Percentiles rank a stretch among this genome's conserved stretches.
phyloP scores from a whole-genome alignment of 495 filamentous ascomycete genomes.

The Hypoxylon trugodes region DNA sequence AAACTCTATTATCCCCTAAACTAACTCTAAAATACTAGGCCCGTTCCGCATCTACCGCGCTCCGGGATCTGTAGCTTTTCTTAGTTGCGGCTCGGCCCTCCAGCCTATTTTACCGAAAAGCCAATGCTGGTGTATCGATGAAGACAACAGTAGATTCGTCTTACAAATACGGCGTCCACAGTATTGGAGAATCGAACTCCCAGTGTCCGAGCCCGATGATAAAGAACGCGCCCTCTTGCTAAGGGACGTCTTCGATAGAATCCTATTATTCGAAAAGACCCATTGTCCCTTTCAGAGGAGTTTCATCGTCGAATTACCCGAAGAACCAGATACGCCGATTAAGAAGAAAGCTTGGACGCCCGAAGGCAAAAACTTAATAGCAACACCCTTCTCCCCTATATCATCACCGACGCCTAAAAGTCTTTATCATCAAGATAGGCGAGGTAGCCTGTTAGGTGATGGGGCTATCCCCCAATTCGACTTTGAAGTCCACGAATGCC shows the following conservation, averaged over 20 bases:
- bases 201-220: slow-evolving; percentile 68
- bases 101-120: slow-evolving; percentile 87
- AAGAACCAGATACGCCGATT: slow-evolving; percentile 69
- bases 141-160: slow-evolving; percentile 79
- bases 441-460: slow-evolving; percentile 14
- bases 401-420: slow-evolving; percentile 20
- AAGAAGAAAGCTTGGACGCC: slow-evolving; percentile 77
- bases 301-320: slow-evolving; percentile 79
- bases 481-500: too few species aligned
- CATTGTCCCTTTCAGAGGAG: slow-evolving; percentile 82
- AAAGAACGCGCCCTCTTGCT: slow-evolving; percentile 66
- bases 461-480: slow-evolving; percentile 1
- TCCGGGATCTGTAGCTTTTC: slow-evolving; percentile 81
- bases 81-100: slow-evolving; percentile 81
- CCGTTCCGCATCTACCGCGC: slow-evolving; percentile 82
- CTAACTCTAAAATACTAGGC: slow-evolving; percentile 58
- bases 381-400: slow-evolving; percentile 34
- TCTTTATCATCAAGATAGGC: slow-evolving; percentile 25
- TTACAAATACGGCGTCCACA: slow-evolving; percentile 78
- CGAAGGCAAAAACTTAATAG: slow-evolving; percentile 54
- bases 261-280: slow-evolving; percentile 86
- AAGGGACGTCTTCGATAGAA: slow-evolving; percentile 70
- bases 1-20: slow-evolving; percentile 17
- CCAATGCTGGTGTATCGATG: slow-evolving; percentile 92
- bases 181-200: slow-evolving; percentile 90